Evolutionary conservation across 331 rosid genomes (phyloP).

Genomic region (Rosa hybrid): DNA sequence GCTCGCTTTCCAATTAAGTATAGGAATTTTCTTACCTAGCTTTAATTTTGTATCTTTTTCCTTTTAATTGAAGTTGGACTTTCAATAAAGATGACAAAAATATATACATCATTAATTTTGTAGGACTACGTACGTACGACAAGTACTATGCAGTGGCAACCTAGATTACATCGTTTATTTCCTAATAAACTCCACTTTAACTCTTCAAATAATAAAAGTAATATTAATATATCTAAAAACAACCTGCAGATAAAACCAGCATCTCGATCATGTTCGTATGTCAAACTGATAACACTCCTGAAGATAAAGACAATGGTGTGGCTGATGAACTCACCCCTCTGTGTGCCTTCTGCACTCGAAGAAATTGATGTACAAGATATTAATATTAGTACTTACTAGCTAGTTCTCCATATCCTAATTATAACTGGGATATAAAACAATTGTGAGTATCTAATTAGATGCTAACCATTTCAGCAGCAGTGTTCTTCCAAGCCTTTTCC

Average conservation of each 20-base stretch:
- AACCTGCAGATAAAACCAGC: neutral
- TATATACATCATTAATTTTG: slow-evolving; percentile 10
- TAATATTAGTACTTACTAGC: neutral
- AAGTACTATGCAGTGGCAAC: neutral
- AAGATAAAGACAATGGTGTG: slow-evolving; percentile 36
- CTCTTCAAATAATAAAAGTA: neutral
- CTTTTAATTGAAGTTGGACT: neutral
- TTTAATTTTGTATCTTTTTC: neutral
- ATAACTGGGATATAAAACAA: neutral
- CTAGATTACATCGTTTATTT: slow-evolving; percentile 8
- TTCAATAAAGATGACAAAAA: neutral
- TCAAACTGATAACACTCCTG: slow-evolving; percentile 35
- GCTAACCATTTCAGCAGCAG: slow-evolving; percentile 23
- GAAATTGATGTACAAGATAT: neutral
- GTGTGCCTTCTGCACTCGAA: slow-evolving; percentile 39
- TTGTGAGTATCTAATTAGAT: neutral
- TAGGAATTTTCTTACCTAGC: neutral
- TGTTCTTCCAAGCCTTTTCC: slow-evolving; percentile 59
- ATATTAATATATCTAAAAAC: neutral
- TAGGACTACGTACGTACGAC: neutral
- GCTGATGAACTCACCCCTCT: slow-evolving; percentile 33
- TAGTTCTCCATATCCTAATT: neutral
- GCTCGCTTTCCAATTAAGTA: too few relatives aligned
- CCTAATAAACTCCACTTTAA: neutral
- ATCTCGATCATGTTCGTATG: neutral